phyloP scores from a whole-genome alignment of 1,284 basidiomycete genomes.

The Coniferiporia sulphurascens region DNA sequence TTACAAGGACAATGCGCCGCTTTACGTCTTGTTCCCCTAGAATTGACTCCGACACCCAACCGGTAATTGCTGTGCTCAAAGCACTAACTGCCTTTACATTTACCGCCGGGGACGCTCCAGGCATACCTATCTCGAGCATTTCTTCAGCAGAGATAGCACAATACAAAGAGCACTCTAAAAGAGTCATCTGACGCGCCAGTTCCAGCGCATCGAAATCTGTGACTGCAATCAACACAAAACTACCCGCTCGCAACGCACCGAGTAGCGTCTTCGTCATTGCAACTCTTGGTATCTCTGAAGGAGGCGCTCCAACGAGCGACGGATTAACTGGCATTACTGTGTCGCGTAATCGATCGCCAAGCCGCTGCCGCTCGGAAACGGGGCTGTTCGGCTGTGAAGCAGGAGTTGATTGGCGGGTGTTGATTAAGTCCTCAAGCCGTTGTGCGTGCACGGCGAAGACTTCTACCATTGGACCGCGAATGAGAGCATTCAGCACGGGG shows the following conservation, averaged over 20 bases:
- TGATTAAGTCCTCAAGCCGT: slow-evolving; percentile 70
- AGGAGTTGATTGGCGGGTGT: slow-evolving; percentile 34
- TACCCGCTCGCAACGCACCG: slow-evolving; percentile 51
- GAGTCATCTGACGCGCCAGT: slow-evolving; percentile 90
- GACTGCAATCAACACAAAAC: slow-evolving; percentile 58
- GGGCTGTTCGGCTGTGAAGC: slow-evolving; percentile 38
- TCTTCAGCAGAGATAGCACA: slow-evolving; percentile 85
- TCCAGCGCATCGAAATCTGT: slow-evolving; percentile 94
- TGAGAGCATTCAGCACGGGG: slow-evolving; percentile 58
- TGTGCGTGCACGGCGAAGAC: slow-evolving; percentile 67
- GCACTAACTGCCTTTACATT: slow-evolving; percentile 83
- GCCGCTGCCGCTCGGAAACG: slow-evolving; percentile 39
- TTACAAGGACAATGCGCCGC: slow-evolving; percentile 79
- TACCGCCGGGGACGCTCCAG: slow-evolving; percentile 56
- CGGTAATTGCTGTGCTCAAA: slow-evolving; percentile 88
- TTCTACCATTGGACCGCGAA: slow-evolving; percentile 52
- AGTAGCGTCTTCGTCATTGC: slow-evolving; percentile 82
- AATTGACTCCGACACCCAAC: slow-evolving; percentile 95
- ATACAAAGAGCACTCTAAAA: slow-evolving; percentile 89
- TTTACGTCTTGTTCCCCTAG: slow-evolving; percentile 86
- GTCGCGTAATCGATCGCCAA: slow-evolving; percentile 57
- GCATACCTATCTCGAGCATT: slow-evolving; percentile 75
- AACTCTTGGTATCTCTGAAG: slow-evolving; percentile 70
- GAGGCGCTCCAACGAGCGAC: slow-evolving; percentile 38
- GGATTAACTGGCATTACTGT: slow-evolving; percentile 67